Conservation (phyloP, 805 yeast genomes). For the Spathaspora boniae region DNA sequence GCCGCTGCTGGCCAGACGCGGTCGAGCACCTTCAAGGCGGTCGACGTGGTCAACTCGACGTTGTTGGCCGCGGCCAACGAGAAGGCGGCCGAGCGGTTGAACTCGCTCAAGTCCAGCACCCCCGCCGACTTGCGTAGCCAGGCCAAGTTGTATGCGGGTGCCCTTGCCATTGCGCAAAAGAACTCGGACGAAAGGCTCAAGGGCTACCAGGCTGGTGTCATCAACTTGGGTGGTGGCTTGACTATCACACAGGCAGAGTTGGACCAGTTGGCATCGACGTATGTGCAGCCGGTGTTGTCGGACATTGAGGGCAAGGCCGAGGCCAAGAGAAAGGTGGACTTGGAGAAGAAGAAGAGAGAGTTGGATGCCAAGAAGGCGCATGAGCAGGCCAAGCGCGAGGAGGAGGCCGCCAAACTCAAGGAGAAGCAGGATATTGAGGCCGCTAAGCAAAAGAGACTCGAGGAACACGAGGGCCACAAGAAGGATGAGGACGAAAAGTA, state of each 20-base stretch:
- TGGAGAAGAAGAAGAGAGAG: slow-evolving; percentile 28
- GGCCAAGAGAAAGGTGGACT: slow-evolving; percentile 56
- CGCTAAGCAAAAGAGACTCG: slow-evolving; percentile 33
- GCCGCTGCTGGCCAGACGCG: slow-evolving; percentile 25
- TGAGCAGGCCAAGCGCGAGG: slow-evolving; percentile 28
- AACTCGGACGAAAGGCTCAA: slow-evolving; percentile 55
- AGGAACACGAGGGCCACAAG: slow-evolving; percentile 31
- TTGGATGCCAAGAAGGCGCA: slow-evolving; percentile 33
- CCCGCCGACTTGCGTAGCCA: slow-evolving; percentile 36
- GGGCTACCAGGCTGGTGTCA: slow-evolving; percentile 47
- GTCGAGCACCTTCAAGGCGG: slow-evolving; percentile 35
- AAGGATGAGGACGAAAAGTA: slow-evolving; percentile 25
- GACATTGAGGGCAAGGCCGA: slow-evolving; percentile 70
- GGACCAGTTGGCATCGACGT: slow-evolving; percentile 70
- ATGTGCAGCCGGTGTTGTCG: slow-evolving; percentile 78
- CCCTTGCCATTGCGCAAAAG: slow-evolving; percentile 72
- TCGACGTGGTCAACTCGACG: slow-evolving; percentile 43
- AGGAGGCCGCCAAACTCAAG: slow-evolving; percentile 24
- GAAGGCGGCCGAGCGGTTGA: slow-evolving; percentile 42
- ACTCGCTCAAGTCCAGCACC: slow-evolving; percentile 24
- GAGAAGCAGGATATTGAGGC: slow-evolving; percentile 33
- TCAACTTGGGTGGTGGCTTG: slow-evolving; percentile 87
- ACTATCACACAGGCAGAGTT: slow-evolving; percentile 72
- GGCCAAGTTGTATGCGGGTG: slow-evolving; percentile 64
- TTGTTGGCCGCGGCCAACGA: slow-evolving; percentile 47